These are phyloP conservation scores for Pascua sp. DNA, from an alignment of 1,284 basidiomycete species.

Conservation along the genomic window DNA sequence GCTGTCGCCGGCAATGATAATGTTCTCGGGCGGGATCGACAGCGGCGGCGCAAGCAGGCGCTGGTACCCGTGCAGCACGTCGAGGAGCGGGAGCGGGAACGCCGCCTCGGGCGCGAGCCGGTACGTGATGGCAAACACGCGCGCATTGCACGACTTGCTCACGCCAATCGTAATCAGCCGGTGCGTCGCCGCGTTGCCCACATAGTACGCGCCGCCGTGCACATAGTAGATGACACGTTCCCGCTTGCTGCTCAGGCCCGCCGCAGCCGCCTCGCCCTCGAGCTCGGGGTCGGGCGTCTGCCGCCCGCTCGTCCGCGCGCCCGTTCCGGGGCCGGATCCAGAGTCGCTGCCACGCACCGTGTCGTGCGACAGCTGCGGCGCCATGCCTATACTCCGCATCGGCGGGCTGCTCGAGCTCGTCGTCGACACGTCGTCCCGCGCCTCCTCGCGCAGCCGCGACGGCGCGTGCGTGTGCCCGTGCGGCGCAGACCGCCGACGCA, in stretches of 20 bases:
- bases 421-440: not conserved
- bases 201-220: constrained; percentile 94
- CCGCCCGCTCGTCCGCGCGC: not conserved
- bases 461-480: constrained; percentile 6
- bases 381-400: not conserved
- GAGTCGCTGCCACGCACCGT: no score
- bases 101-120: constrained; percentile 89
- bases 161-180: constrained; percentile 86
- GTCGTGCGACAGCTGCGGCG: not conserved
- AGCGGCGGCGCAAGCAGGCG: constrained; percentile 78
- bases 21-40: constrained; percentile 83
- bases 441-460: constrained; percentile 10
- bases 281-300: constrained; percentile 20
- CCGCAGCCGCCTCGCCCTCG: constrained; percentile 14
- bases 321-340: not conserved
- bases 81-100: constrained; percentile 91
- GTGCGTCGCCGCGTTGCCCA: constrained; percentile 91
- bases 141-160: constrained; percentile 82
- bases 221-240: constrained; percentile 88
- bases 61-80: constrained; percentile 82
- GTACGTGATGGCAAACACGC: constrained; percentile 97
- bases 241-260: constrained; percentile 44
- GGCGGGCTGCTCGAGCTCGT: not conserved
- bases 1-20: constrained; percentile 84
- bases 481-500: constrained; percentile 6